Evolutionary conservation across 306 rosid species (phyloP).

Genomic region (Morella rubra): DNA sequence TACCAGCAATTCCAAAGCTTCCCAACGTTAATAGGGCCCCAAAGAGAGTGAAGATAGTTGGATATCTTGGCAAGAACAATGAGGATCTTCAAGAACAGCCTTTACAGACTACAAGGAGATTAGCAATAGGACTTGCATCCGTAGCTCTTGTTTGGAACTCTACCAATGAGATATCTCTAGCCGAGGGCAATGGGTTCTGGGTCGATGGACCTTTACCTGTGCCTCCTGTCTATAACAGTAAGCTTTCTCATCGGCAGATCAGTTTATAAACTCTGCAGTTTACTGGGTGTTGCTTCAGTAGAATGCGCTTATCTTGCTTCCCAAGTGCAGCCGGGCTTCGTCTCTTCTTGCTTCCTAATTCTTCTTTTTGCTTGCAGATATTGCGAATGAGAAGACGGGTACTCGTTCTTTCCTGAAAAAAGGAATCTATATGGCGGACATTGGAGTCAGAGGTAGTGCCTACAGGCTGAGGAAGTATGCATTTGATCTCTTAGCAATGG

Average conservation of each 20-base stretch:
- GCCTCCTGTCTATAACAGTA: slow-evolving; percentile 68
- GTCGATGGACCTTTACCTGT: slow-evolving; percentile 58
- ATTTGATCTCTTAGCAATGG: slow-evolving; percentile 88
- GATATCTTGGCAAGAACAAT: slow-evolving; percentile 41
- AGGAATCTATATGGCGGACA: slow-evolving; percentile 66
- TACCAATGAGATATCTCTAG: slow-evolving; percentile 44
- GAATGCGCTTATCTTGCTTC: neutral
- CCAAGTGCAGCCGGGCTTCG: neutral
- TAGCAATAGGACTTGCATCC: slow-evolving; percentile 64
- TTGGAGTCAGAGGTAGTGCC: slow-evolving; percentile 68
- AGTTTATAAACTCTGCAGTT: neutral
- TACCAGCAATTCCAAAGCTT: slow-evolving; percentile 47
- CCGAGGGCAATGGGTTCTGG: slow-evolving; percentile 80
- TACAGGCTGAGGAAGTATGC: slow-evolving; percentile 68
- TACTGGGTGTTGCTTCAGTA: slow-evolving; percentile 4
- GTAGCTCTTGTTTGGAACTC: slow-evolving; percentile 44
- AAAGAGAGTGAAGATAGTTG: slow-evolving; percentile 40
- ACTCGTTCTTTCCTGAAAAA: slow-evolving; percentile 78
- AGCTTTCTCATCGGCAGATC: slow-evolving; percentile 29
- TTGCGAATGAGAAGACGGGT: slow-evolving; percentile 77
- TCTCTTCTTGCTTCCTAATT: neutral
- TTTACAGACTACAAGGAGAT: slow-evolving; percentile 64
- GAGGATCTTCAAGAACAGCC: slow-evolving; percentile 41
- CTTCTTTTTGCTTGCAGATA: slow-evolving; percentile 43
- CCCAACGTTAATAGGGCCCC: slow-evolving; percentile 24